Conservation (phyloP, 2,329 filamentous ascomycete species). For the Xylariaceae sp. region DNA sequence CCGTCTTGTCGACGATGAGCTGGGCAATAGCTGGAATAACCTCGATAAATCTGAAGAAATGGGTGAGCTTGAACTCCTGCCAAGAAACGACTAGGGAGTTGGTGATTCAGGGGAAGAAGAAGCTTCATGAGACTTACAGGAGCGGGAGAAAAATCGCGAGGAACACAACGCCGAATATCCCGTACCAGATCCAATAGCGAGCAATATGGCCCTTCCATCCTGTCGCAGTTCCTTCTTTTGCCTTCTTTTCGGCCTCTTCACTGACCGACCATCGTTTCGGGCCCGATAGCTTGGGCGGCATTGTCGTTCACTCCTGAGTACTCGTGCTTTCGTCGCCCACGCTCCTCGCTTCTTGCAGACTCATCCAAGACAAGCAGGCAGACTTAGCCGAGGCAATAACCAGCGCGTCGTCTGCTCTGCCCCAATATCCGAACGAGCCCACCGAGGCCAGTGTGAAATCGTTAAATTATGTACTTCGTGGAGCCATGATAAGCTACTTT, state of each 20-base stretch:
- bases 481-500: no score
- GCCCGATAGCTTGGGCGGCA: background rate
- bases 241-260: slow-evolving; percentile 16
- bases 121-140: slow-evolving; percentile 29
- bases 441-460: no score
- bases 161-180: slow-evolving; percentile 33
- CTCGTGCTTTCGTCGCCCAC: no score
- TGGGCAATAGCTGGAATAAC: slow-evolving; percentile 38
- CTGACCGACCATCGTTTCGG: background rate
- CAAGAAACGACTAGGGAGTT: no score
- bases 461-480: no score
- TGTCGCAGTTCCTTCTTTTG: background rate
- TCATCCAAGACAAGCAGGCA: no score
- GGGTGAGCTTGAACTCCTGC: background rate
- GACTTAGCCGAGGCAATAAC: no score
- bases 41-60: slow-evolving; percentile 33
- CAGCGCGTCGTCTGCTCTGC: no score
- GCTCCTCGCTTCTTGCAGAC: no score
- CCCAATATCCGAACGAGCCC: no score
- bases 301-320: no score
- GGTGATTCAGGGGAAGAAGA: background rate
- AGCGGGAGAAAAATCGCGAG: slow-evolving; percentile 37
- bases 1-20: slow-evolving; percentile 34
- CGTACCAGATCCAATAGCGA: slow-evolving; percentile 36
- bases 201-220: slow-evolving; percentile 32